phyloP scores from a whole-genome alignment of 2,329 filamentous ascomycete species.

The Leptographium radiaticola region DNA sequence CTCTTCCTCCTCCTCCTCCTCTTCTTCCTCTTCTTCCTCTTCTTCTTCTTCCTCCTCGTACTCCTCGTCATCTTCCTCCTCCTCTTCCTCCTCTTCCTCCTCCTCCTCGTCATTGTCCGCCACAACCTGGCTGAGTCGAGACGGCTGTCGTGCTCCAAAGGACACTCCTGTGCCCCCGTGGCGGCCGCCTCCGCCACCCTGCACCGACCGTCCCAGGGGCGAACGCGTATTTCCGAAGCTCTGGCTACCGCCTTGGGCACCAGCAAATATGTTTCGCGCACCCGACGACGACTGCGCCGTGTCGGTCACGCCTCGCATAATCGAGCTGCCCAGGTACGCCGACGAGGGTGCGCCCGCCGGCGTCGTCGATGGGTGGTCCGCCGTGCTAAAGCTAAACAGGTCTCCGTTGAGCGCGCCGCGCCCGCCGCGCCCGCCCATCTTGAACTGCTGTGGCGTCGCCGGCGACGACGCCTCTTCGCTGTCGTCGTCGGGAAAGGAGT shows the following conservation, averaged over 20 bases:
- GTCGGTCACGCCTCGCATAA: slow-evolving; percentile 25
- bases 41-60: slow-evolving; percentile 26
- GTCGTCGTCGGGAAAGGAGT: slow-evolving; percentile 11
- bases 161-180: background rate
- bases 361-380: slow-evolving; percentile 33
- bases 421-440: background rate
- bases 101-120: slow-evolving; percentile 24
- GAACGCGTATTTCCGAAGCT: slow-evolving; percentile 9
- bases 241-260: background rate
- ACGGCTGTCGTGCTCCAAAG: slow-evolving; percentile 25
- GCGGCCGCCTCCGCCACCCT: slow-evolving; percentile 9
- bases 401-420: slow-evolving; percentile 9
- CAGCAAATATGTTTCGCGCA: slow-evolving; percentile 7
- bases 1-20: slow-evolving; percentile 11
- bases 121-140: slow-evolving; percentile 35
- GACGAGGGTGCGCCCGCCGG: slow-evolving; percentile 41
- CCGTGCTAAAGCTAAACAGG: slow-evolving; percentile 26
- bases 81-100: slow-evolving; percentile 23
- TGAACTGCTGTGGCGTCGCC: slow-evolving; percentile 7
- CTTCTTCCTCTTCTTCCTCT: slow-evolving; percentile 21
- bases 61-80: slow-evolving; percentile 23
- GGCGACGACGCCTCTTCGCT: slow-evolving; percentile 8
- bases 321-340: slow-evolving; percentile 41
- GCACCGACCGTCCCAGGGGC: slow-evolving; percentile 35
- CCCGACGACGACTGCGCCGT: slow-evolving; percentile 5